Conservation (phyloP, 2,329 filamentous ascomycete genomes). For the Fusarium circinatum region DNA sequence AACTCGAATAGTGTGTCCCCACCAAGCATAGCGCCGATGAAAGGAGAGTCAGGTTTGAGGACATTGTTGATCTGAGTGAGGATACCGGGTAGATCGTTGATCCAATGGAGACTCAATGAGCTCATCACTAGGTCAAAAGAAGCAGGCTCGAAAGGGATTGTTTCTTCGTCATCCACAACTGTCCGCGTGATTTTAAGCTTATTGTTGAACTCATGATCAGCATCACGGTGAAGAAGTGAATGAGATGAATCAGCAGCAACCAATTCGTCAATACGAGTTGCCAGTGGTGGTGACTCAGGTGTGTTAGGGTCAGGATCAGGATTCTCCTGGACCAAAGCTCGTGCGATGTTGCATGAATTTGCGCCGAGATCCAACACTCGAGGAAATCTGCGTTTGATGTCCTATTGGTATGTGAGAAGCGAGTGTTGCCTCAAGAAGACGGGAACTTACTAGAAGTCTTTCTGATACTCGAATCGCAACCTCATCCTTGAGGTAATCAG, state of each 20-base stretch:
- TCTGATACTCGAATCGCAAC: constrained; percentile 87
- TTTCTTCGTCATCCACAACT: constrained; percentile 78
- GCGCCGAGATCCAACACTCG: constrained; percentile 91
- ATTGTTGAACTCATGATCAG: constrained; percentile 77
- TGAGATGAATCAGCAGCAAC: constrained; percentile 85
- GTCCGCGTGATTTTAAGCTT: constrained; percentile 77
- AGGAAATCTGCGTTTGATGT: constrained; percentile 90
- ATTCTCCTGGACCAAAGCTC: constrained; percentile 77
- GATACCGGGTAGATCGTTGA: constrained; percentile 92
- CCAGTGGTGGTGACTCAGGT: constrained; percentile 72
- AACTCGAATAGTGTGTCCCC: constrained; percentile 95
- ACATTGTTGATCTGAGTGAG: constrained; percentile 86
- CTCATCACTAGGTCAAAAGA: constrained; percentile 92
- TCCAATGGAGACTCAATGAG: constrained; percentile 92
- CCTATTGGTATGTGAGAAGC: constrained; percentile 60
- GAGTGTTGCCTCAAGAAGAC: neutral
- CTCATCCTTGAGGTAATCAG: constrained; percentile 95
- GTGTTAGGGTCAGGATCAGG: constrained; percentile 68
- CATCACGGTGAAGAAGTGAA: constrained; percentile 82
- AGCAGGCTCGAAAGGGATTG: constrained; percentile 77
- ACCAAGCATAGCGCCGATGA: constrained; percentile 95
- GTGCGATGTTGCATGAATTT: constrained; percentile 94
- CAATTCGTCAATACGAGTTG: constrained; percentile 76
- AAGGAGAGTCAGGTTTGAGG: constrained; percentile 89
- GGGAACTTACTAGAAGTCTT: constrained; percentile 73